phyloP scores from a whole-genome alignment of 225 moss, liverwort and hornwort genomes.

The Thuidium tamariscinum region DNA sequence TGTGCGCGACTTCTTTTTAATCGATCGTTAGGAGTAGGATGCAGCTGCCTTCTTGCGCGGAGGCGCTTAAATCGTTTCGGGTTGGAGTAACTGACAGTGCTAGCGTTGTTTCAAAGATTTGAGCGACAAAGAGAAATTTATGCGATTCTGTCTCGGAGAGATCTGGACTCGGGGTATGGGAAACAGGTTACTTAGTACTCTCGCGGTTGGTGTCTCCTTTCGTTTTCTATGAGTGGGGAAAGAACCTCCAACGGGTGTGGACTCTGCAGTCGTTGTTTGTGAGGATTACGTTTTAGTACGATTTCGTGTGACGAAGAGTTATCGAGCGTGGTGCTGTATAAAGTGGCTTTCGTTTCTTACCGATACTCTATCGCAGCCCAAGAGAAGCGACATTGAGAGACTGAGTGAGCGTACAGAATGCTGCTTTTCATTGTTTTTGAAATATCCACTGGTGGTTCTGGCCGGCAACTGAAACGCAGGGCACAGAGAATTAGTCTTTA shows the following conservation, averaged over 20 bases:
- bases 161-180: neutral
- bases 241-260: neutral
- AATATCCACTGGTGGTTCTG: neutral
- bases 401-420: neutral
- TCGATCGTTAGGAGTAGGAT: neutral
- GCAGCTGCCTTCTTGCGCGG: conserved; percentile 1
- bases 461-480: neutral
- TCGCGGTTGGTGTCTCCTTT: neutral
- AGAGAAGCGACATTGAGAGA: neutral
- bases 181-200: neutral
- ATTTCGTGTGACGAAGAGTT: neutral
- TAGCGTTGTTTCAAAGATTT: neutral
- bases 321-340: neutral
- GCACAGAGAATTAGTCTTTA: neutral
- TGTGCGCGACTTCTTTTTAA: neutral
- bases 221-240: neutral
- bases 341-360: neutral
- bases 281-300: neutral
- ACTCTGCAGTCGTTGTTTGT: neutral
- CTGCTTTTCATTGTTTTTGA: neutral
- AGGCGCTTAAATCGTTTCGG: conserved; percentile 1
- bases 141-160: conserved; percentile 5
- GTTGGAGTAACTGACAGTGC: neutral
- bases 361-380: neutral
- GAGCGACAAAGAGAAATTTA: neutral